Evolutionary conservation across 257 asterid species (phyloP).

Genomic region (Solanum virginianum): DNA sequence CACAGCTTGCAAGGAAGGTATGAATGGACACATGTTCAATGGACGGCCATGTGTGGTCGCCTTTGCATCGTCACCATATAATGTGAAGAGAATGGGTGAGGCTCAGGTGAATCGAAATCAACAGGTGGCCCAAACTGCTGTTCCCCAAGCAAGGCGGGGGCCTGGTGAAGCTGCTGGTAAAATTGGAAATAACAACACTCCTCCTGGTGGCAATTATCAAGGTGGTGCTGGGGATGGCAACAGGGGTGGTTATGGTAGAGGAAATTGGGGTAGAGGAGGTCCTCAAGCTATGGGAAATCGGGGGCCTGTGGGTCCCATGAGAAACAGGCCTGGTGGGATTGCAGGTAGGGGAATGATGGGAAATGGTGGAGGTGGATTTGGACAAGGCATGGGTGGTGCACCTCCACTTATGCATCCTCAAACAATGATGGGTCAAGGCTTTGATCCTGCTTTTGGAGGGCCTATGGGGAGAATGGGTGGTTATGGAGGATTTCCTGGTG

Average conservation of each 20-base stretch:
- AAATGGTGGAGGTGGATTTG: slow-evolving; percentile 54
- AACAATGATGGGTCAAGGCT: slow-evolving; percentile 91
- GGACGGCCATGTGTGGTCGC: slow-evolving; percentile 95
- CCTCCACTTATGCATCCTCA: slow-evolving; percentile 84
- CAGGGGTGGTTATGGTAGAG: slow-evolving; percentile 68
- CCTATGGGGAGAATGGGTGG: slow-evolving; percentile 81
- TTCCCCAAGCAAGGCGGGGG: slow-evolving; percentile 44
- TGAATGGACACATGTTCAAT: slow-evolving; percentile 74
- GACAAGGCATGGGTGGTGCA: slow-evolving; percentile 62
- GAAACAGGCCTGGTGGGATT: slow-evolving; percentile 50
- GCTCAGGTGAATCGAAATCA: slow-evolving; percentile 60
- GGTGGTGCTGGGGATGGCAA: slow-evolving; percentile 19
- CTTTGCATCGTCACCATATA: slow-evolving; percentile 73
- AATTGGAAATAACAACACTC: slow-evolving; percentile 37
- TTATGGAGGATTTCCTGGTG: slow-evolving; percentile 79
- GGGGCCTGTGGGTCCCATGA: slow-evolving; percentile 29
- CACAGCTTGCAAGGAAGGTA: slow-evolving; percentile 73
- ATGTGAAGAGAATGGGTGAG: slow-evolving; percentile 79
- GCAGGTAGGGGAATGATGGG: slow-evolving; percentile 64
- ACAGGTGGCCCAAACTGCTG: slow-evolving; percentile 28
- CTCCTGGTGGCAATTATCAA: slow-evolving; percentile 25
- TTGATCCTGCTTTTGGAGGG: slow-evolving; percentile 89
- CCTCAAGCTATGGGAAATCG: slow-evolving; percentile 27
- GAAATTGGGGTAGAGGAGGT: slow-evolving; percentile 60
- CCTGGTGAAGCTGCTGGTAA: slow-evolving; percentile 41